These are phyloP conservation scores for Melaleuca alternifolia DNA, from an alignment of 345 rosid species.

Conservation along the genomic window DNA sequence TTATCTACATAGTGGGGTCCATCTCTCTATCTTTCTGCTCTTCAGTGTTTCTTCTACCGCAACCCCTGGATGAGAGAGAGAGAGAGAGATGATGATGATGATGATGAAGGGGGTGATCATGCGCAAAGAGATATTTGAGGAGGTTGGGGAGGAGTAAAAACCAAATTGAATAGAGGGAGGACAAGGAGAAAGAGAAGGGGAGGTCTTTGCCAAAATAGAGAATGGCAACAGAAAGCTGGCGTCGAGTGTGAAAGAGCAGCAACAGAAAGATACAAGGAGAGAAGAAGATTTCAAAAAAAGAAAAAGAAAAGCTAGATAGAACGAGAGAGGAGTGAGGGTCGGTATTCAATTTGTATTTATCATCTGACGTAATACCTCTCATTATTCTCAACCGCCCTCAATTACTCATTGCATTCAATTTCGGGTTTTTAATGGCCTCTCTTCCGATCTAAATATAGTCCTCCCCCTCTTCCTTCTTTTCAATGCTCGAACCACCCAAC, in stretches of 20 bases:
- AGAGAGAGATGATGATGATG: not conserved
- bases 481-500: constrained; percentile 68
- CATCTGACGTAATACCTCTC: constrained; percentile 75
- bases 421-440: constrained; percentile 60
- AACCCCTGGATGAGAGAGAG: not conserved
- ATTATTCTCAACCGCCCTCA: constrained; percentile 92
- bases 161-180: not conserved
- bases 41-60: not conserved
- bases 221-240: constrained; percentile 49
- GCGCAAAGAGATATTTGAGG: not conserved
- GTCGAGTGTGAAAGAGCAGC: constrained; percentile 20
- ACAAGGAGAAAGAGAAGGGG: not conserved
- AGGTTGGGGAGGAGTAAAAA: not conserved
- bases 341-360: constrained; percentile 71
- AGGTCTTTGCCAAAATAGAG: not conserved
- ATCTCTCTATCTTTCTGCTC: not conserved
- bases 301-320: not conserved
- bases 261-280: constrained; percentile 20
- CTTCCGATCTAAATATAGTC: constrained; percentile 29
- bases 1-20: not conserved
- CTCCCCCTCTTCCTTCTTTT: constrained; percentile 10
- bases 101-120: not conserved
- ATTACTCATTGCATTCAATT: constrained; percentile 86
- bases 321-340: constrained; percentile 13
- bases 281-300: constrained; percentile 1